phyloP scores from a whole-genome alignment of 1,284 basidiomycete species.

The Ganoderma leucocontextum region DNA sequence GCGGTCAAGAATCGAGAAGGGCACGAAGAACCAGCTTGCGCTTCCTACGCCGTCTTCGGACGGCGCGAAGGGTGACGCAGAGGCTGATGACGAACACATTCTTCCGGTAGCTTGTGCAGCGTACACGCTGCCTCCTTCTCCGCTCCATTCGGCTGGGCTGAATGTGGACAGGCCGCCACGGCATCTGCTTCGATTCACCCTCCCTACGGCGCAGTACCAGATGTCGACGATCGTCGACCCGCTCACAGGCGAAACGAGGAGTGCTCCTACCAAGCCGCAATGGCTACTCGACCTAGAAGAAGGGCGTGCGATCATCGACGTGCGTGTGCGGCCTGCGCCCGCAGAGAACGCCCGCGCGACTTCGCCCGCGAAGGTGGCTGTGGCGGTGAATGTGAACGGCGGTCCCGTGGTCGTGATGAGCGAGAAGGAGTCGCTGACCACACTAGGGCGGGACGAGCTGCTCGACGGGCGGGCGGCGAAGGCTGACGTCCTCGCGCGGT shows the following conservation, averaged over 20 bases:
- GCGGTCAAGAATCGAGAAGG: slow-evolving; percentile 52
- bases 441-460: slow-evolving; percentile 74
- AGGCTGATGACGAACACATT: slow-evolving; percentile 23
- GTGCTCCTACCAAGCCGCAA: slow-evolving; percentile 71
- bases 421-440: slow-evolving; percentile 79
- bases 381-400: slow-evolving; percentile 61
- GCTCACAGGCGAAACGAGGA: slow-evolving; percentile 74
- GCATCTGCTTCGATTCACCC: slow-evolving; percentile 76
- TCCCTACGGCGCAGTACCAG: slow-evolving; percentile 87
- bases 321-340: slow-evolving; percentile 59
- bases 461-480: slow-evolving; percentile 70
- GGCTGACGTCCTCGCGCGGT: slow-evolving; percentile 74
- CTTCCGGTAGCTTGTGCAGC: slow-evolving; percentile 65
- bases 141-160: slow-evolving; percentile 78
- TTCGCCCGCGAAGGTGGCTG: slow-evolving; percentile 30
- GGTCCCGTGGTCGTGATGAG: slow-evolving; percentile 62
- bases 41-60: slow-evolving; percentile 24
- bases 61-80: slow-evolving; percentile 13
- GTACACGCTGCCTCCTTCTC: slow-evolving; percentile 79
- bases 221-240: slow-evolving; percentile 81
- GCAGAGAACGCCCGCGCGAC: slow-evolving; percentile 26
- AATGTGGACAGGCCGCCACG: slow-evolving; percentile 66
- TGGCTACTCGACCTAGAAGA: slow-evolving; percentile 81
- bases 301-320: slow-evolving; percentile 66
- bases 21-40: slow-evolving; percentile 38